Conservation (phyloP, 2,329 filamentous ascomycete species). For the Geosmithia flava region DNA sequence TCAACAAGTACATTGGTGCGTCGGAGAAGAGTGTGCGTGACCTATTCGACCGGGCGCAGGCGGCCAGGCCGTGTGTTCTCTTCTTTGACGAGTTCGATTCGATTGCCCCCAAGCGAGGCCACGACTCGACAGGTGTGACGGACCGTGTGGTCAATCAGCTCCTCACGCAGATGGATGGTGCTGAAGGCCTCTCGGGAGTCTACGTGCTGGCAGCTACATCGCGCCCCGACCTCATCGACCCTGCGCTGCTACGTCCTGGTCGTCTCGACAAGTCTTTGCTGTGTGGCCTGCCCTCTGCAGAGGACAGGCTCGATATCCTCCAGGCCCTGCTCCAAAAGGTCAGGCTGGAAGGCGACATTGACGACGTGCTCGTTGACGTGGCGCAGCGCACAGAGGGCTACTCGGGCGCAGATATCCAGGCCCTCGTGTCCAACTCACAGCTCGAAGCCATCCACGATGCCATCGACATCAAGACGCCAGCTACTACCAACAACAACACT, state of each 20-base stretch:
- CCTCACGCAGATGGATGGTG: constrained; percentile 96
- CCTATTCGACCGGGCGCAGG: constrained; percentile 83
- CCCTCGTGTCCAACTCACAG: constrained; percentile 90
- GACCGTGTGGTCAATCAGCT: constrained; percentile 97
- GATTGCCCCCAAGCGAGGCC: constrained; percentile 91
- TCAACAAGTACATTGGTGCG: constrained; percentile 98
- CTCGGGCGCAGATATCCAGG: constrained; percentile 88
- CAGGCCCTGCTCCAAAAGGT: constrained; percentile 73
- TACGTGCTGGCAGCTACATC: constrained; percentile 94
- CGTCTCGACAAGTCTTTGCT: constrained; percentile 87
- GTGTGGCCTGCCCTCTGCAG: constrained; percentile 71
- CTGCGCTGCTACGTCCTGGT: constrained; percentile 80
- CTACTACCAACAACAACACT: constrained; percentile 6
- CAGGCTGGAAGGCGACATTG: constrained; percentile 55
- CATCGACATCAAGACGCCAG: constrained; percentile 46
- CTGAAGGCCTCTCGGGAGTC: constrained; percentile 85
- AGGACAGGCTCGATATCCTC: constrained; percentile 83
- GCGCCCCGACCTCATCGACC: constrained; percentile 88
- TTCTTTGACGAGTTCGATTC: constrained; percentile 99
- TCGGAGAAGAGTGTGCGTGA: constrained; percentile 94
- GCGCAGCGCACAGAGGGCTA: constrained; percentile 76
- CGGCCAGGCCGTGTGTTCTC: constrained; percentile 82
- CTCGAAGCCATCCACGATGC: constrained; percentile 94
- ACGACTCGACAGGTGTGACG: constrained; percentile 96
- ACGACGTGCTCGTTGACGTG: constrained; percentile 55